Conservation (phyloP, 352 stramenopile genomes). For the Phytophthora macrochlamydospora region DNA sequence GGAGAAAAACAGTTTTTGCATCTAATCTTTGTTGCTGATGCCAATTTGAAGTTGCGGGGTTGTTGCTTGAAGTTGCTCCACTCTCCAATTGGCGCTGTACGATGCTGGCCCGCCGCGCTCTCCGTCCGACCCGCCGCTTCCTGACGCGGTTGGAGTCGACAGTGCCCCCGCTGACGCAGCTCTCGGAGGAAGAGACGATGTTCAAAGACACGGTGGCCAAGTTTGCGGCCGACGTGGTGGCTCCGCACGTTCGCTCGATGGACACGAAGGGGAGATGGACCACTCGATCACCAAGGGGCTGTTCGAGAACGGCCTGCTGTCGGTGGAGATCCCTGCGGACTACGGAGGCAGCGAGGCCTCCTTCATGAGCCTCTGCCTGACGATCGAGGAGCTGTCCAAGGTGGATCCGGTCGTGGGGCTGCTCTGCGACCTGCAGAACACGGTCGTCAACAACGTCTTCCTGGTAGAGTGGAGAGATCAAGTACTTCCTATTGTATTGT, state of each 20-base stretch:
- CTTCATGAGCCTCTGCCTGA: constrained; percentile 95
- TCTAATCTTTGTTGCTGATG: too few relatives aligned
- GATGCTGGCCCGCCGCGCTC: not conserved
- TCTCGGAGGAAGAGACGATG: constrained; percentile 75
- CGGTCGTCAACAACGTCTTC: constrained; percentile 96
- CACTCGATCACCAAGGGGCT: constrained; percentile 90
- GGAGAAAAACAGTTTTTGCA: too few relatives aligned
- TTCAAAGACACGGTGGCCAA: constrained; percentile 78
- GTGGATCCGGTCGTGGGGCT: constrained; percentile 95
- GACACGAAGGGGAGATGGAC: constrained; percentile 92
- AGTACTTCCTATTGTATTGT: too few relatives aligned
- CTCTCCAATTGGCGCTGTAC: too few relatives aligned
- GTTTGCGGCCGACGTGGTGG: constrained; percentile 88
- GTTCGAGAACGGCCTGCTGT: constrained; percentile 95
- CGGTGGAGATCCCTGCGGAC: constrained; percentile 95
- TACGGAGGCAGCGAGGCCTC: constrained; percentile 92
- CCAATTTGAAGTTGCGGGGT: too few relatives aligned
- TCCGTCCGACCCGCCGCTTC: not conserved
- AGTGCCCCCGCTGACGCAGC: constrained; percentile 48
- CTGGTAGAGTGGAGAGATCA: constrained; percentile 36
- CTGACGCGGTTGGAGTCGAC: constrained; percentile 31
- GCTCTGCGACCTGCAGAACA: constrained; percentile 96
- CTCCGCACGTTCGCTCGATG: constrained; percentile 92
- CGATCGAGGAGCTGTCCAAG: constrained; percentile 96
- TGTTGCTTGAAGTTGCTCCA: too few relatives aligned